A percentile compares a stretch with the other conserved stretches of the same genome.
Conservation (phyloP, 768 basidiomycete genomes). For the Rhizopogon roseolus region DNA sequence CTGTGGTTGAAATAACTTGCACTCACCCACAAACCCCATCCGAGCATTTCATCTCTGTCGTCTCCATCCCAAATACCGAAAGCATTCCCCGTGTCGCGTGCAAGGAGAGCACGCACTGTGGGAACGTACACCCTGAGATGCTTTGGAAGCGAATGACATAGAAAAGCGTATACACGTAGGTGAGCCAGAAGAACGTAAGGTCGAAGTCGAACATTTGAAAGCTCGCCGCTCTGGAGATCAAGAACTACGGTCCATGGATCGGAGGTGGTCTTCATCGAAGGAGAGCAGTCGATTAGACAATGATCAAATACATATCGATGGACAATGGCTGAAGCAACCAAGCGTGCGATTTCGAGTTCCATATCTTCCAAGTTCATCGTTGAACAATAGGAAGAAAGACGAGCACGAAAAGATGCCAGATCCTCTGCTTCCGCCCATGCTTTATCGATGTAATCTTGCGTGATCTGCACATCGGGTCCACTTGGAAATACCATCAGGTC, state of each 20-base stretch:
- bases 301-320: constrained; percentile 29
- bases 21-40: constrained; percentile 57
- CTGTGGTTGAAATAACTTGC: constrained; percentile 71
- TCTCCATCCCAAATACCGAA: constrained; percentile 66
- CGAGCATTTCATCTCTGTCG: constrained; percentile 51
- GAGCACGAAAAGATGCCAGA: constrained; percentile 16
- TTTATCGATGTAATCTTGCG: constrained; percentile 35
- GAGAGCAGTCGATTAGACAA: constrained; percentile 7
- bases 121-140: constrained; percentile 32
- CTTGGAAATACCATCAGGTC: constrained; percentile 7
- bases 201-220: constrained; percentile 37
- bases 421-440: constrained; percentile 43
- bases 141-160: constrained; percentile 32
- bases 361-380: constrained; percentile 39
- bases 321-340: constrained; percentile 47
- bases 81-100: constrained; percentile 59
- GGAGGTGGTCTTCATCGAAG: background rate
- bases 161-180: constrained; percentile 50
- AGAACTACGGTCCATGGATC: constrained; percentile 45
- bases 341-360: constrained; percentile 57
- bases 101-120: constrained; percentile 48
- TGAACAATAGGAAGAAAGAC: constrained; percentile 19
- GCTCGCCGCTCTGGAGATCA: constrained; percentile 54
- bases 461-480: constrained; percentile 19
- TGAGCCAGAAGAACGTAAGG: constrained; percentile 50